phyloP scores from a whole-genome alignment of 129 eudicot genomes.

The Flaveria bidentis region DNA sequence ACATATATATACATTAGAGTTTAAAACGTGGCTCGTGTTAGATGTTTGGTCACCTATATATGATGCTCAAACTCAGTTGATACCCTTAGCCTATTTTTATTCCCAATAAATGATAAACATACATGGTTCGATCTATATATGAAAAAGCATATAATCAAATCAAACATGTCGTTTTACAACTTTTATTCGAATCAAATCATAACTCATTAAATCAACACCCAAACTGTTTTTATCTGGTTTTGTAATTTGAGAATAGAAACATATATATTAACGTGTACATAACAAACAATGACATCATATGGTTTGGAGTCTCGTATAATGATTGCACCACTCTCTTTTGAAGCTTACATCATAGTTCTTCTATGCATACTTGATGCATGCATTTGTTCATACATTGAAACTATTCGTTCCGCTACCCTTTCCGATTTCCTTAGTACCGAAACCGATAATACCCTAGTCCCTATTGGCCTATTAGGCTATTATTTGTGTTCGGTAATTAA shows the following conservation, averaged over 20 bases:
- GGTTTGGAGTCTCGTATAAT: conserved; percentile 22
- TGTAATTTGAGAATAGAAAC: conserved; percentile 13
- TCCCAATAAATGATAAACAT: background rate
- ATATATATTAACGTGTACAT: conserved; percentile 8
- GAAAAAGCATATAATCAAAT: background rate
- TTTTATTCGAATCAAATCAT: background rate
- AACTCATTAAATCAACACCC: background rate
- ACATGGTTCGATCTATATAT: background rate
- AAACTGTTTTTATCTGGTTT: background rate
- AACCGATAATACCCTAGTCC: too few species aligned
- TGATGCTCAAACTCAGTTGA: background rate
- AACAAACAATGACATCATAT: conserved; percentile 29
- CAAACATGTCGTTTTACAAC: background rate
- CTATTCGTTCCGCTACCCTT: background rate
- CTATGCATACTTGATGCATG: conserved; percentile 28
- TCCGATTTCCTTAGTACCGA: too few species aligned
- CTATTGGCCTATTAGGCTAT: too few species aligned
- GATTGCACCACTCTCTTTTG: conserved; percentile 13
- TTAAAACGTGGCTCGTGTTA: background rate
- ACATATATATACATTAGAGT: background rate
- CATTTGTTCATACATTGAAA: conserved; percentile 24
- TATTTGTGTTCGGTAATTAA: too few species aligned
- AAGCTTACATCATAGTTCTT: conserved; percentile 16
- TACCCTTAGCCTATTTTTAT: background rate
- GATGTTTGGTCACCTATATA: background rate